Evolutionary conservation across 169 alveolate species (phyloP).

Genomic region (Toxoplasma gondii): DNA sequence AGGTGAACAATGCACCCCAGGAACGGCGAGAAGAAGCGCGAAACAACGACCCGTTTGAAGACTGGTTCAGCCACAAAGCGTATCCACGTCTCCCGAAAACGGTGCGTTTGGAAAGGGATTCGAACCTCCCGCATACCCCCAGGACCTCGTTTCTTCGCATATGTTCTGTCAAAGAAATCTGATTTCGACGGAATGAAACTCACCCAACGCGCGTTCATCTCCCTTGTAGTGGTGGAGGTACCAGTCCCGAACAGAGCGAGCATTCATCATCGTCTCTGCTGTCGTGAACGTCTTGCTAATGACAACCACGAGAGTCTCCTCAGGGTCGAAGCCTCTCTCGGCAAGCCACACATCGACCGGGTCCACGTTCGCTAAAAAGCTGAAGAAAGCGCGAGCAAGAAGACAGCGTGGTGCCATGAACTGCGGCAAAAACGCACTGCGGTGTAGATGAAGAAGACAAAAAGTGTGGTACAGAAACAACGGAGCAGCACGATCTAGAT

Average conservation of each 20-base stretch:
- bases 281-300: conserved; percentile 99
- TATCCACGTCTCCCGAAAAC: no score
- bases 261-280: conserved; percentile 98
- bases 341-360: conserved; percentile 96
- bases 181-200: no score
- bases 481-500: no score
- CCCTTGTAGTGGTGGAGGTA: conserved; percentile 79
- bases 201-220: conserved; percentile 71
- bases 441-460: background rate
- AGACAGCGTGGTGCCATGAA: no score
- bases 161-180: no score
- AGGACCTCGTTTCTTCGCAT: no score
- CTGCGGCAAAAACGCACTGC: background rate
- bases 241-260: conserved; percentile 92
- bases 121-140: no score
- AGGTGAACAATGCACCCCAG: no score
- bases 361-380: conserved; percentile 98
- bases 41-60: no score
- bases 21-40: no score
- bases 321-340: conserved; percentile 92
- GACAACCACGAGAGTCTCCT: conserved; percentile 91
- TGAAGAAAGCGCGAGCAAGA: conserved; percentile 52
- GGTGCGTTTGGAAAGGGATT: no score
- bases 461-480: background rate
- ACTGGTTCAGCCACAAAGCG: no score